phyloP scores from a whole-genome alignment of 2,329 filamentous ascomycete genomes.

The Endothia cerciana region DNA sequence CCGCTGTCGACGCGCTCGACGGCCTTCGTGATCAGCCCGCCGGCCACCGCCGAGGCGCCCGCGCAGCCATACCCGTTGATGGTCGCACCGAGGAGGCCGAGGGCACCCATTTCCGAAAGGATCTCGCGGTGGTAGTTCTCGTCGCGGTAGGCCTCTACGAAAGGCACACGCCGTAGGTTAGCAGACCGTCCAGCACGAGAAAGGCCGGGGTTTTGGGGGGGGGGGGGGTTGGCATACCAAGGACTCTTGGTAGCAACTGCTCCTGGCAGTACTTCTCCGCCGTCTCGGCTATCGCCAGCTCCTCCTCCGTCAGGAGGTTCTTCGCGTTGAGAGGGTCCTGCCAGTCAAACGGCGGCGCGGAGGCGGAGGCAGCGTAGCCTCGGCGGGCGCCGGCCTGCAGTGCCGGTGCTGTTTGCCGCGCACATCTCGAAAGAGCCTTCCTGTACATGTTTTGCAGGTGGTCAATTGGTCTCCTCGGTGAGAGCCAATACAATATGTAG shows the following conservation, averaged over 20 bases:
- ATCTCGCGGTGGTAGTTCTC: constrained; percentile 82
- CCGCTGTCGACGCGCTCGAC: constrained; percentile 87
- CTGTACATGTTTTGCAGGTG: constrained; percentile 25
- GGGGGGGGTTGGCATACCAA: constrained; percentile 63
- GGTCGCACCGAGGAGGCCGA: constrained; percentile 79
- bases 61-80: constrained; percentile 85
- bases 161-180: not conserved
- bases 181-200: not conserved
- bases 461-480: constrained; percentile 18
- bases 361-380: constrained; percentile 34
- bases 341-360: constrained; percentile 73
- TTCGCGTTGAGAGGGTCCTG: constrained; percentile 80
- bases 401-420: constrained; percentile 18
- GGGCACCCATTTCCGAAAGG: constrained; percentile 82
- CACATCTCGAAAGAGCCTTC: constrained; percentile 24
- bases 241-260: constrained; percentile 78
- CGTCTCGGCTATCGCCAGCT: constrained; percentile 85
- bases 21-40: constrained; percentile 81
- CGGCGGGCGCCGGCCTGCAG: constrained; percentile 26
- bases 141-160: constrained; percentile 61
- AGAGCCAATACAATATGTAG: not conserved
- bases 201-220: not conserved
- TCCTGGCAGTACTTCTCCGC: constrained; percentile 96
- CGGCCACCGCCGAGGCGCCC: constrained; percentile 79
- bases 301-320: constrained; percentile 84